phyloP scores from a whole-genome alignment of 2,329 filamentous ascomycete genomes.

The Magnaporthiopsis rhizophila region DNA sequence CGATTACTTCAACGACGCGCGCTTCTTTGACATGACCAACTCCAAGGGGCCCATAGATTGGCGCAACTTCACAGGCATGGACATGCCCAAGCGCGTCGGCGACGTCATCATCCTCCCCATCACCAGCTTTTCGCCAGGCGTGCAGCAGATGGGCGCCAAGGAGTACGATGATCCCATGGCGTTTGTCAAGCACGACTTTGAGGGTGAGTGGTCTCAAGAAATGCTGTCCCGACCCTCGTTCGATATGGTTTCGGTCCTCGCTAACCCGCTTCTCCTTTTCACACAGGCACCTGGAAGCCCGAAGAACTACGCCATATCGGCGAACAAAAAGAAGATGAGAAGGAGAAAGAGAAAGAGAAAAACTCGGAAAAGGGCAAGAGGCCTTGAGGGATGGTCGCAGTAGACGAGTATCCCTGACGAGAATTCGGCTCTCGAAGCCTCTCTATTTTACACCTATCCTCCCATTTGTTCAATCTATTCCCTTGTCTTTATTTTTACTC shows the following conservation, averaged over 20 bases:
- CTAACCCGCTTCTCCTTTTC: neutral
- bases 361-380: neutral
- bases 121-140: slow-evolving; percentile 93
- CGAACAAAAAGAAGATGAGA: neutral
- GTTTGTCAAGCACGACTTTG: slow-evolving; percentile 94
- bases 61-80: slow-evolving; percentile 84
- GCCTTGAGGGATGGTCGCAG: neutral
- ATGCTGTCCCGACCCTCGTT: too few species aligned
- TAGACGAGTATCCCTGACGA: neutral
- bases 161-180: slow-evolving; percentile 91
- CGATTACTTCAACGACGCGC: slow-evolving; percentile 83
- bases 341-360: neutral
- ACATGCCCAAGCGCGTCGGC: slow-evolving; percentile 73
- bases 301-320: slow-evolving; percentile 8
- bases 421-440: neutral
- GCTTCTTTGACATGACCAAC: slow-evolving; percentile 74
- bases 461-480: neutral
- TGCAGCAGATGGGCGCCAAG: slow-evolving; percentile 84
- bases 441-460: neutral
- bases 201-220: slow-evolving; percentile 52
- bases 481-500: neutral
- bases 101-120: slow-evolving; percentile 93
- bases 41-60: slow-evolving; percentile 72
- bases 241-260: slow-evolving; percentile 34
- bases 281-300: slow-evolving; percentile 7